These are phyloP conservation scores for Stagonosporopsis cucurbitacearum DNA, from an alignment of 2,329 filamentous ascomycete species.

Conservation along the genomic window DNA sequence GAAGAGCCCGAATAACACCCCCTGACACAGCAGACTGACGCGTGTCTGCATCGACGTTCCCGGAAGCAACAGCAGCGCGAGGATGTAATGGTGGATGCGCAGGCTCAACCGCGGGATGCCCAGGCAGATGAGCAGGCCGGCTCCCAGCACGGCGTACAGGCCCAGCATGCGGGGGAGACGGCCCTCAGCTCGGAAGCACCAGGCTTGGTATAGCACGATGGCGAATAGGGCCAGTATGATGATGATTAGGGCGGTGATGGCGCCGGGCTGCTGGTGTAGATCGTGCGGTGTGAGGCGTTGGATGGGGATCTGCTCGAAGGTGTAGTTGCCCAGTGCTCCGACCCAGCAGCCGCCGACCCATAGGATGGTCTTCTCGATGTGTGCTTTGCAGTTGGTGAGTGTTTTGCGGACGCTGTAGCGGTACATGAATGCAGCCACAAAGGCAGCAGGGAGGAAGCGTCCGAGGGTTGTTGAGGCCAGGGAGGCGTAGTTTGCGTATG, in stretches of 20 bases:
- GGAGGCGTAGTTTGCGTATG: constrained; percentile 38
- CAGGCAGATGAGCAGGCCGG: constrained; percentile 77
- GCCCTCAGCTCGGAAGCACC: constrained; percentile 44
- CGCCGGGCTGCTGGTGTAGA: constrained; percentile 47
- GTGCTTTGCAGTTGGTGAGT: constrained; percentile 38
- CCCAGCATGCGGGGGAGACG: constrained; percentile 74
- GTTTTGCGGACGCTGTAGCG: constrained; percentile 37
- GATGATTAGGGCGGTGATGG: constrained; percentile 42
- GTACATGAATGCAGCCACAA: constrained; percentile 41
- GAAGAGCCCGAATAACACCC: constrained; percentile 86
- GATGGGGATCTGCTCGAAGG: constrained; percentile 46
- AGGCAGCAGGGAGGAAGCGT: constrained; percentile 44
- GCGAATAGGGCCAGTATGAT: constrained; percentile 39
- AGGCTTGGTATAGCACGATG: constrained; percentile 42
- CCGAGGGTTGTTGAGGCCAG: constrained; percentile 41
- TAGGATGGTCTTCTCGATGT: constrained; percentile 46
- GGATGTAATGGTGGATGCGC: constrained; percentile 91
- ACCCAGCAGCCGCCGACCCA: constrained; percentile 48
- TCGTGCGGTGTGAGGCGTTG: constrained; percentile 47
- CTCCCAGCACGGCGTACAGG: constrained; percentile 79
- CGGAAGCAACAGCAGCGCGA: constrained; percentile 85
- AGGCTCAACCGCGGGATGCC: constrained; percentile 80
- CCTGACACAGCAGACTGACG: constrained; percentile 85
- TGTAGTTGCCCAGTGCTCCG: constrained; percentile 42
- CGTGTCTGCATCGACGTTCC: constrained; percentile 89